Evolutionary conservation across 139 green algal genomes (phyloP).

Genomic region (Gonium pectorale): DNA sequence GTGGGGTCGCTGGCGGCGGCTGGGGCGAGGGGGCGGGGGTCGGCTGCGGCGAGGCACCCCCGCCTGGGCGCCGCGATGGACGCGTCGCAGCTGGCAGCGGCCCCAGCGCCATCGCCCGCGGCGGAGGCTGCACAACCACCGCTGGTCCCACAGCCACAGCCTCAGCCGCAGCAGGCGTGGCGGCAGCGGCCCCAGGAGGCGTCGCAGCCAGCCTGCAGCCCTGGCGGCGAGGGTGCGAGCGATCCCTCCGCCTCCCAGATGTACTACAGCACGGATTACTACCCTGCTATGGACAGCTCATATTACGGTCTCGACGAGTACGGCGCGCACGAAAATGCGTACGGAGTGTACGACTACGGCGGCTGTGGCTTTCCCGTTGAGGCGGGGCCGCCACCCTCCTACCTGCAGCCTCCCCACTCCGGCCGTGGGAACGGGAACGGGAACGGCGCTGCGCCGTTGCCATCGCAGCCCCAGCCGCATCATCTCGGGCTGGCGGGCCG

Average conservation of each 20-base stretch:
- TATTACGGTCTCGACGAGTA: conserved; percentile 28
- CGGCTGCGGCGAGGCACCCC: background rate
- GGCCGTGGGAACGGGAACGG: background rate
- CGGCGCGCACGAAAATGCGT: conserved; percentile 20
- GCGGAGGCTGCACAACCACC: background rate
- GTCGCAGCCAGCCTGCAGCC: background rate
- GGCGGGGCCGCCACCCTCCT: background rate
- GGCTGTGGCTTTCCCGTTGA: background rate
- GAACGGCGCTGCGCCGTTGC: background rate
- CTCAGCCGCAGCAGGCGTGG: background rate
- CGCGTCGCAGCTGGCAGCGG: background rate
- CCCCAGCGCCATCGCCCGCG: background rate
- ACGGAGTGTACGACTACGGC: conserved; percentile 22
- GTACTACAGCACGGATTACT: conserved; percentile 21
- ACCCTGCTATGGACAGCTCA: background rate
- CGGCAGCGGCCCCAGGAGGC: background rate
- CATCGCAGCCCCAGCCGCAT: too few species aligned
- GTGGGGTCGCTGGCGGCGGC: background rate
- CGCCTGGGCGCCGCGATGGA: background rate
- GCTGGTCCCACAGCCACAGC: background rate
- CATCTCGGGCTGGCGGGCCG: too few species aligned
- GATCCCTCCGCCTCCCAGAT: background rate
- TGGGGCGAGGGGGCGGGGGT: background rate
- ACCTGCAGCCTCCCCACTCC: conserved; percentile 9
- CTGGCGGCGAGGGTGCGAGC: background rate